These are phyloP conservation scores for Glycine latifolia DNA, from an alignment of 306 rosid species.

Conservation along the genomic window DNA sequence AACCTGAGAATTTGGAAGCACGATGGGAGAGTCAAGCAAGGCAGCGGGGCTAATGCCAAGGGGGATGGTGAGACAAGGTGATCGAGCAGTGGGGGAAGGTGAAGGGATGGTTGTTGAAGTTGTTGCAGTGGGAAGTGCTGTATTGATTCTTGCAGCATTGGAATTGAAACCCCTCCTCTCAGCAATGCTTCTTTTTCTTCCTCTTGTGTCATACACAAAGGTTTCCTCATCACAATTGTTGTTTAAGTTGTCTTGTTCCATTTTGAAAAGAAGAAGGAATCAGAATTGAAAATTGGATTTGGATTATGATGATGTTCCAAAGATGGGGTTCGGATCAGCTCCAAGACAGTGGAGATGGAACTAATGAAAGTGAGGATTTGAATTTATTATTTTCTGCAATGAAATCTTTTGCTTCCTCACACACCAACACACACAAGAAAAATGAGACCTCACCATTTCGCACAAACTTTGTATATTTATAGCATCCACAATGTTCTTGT, in stretches of 20 bases:
- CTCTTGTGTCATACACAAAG: neutral
- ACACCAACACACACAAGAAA: neutral
- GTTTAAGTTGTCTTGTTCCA: constrained; percentile 9
- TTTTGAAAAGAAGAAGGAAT: neutral
- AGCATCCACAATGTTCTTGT: neutral
- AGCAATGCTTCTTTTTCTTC: constrained; percentile 57
- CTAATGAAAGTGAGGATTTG: constrained; percentile 29
- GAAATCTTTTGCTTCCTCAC: constrained; percentile 14
- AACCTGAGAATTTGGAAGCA: constrained; percentile 78
- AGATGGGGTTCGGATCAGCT: constrained; percentile 48
- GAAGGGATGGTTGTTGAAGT: constrained; percentile 33
- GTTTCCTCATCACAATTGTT: neutral
- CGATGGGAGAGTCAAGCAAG: constrained; percentile 76
- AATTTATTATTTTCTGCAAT: constrained; percentile 7
- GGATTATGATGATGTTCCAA: neutral
- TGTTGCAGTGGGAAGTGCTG: constrained; percentile 41
- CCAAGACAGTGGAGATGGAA: constrained; percentile 55
- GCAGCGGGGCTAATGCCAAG: constrained; percentile 79
- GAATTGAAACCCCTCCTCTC: constrained; percentile 78
- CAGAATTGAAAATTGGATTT: neutral
- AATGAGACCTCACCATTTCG: neutral
- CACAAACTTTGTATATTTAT: neutral
- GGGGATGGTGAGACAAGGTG: constrained; percentile 70
- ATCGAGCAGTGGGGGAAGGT: constrained; percentile 48
- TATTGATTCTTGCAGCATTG: constrained; percentile 57